Percentiles rank a stretch among this genome's conserved stretches.
phyloP scores from a whole-genome alignment of 2,329 filamentous ascomycete genomes.

The Acarospora socialis region DNA sequence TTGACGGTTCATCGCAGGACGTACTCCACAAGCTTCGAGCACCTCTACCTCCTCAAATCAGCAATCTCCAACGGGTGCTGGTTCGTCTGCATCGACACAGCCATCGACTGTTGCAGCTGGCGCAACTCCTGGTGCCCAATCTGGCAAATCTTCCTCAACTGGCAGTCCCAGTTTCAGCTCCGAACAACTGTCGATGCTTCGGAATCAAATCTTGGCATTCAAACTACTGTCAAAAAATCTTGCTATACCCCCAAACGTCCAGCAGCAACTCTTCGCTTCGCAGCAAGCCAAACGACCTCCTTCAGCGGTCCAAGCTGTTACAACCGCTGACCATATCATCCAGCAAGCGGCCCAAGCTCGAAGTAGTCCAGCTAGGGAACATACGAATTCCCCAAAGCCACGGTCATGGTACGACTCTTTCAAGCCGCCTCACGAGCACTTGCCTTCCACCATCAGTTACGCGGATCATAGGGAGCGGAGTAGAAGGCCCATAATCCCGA shows the following conservation, averaged over 20 bases:
- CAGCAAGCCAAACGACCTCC: conserved; percentile 39
- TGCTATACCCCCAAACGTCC: conserved; percentile 62
- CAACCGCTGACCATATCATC: conserved; percentile 25
- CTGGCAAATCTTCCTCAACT: conserved; percentile 18
- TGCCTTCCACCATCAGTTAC: conserved; percentile 55
- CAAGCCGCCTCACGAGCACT: conserved; percentile 53
- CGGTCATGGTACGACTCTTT: conserved; percentile 64
- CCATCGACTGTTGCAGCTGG: conserved; percentile 12
- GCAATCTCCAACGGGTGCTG: conserved; percentile 13
- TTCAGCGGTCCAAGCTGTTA: conserved; percentile 18
- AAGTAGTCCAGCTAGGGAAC: conserved; percentile 10
- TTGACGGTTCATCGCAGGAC: conserved; percentile 4
- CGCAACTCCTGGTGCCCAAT: conserved; percentile 14
- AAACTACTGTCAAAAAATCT: conserved; percentile 79
- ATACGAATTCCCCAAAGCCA: conserved; percentile 24
- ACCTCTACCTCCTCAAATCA: conserved; percentile 8
- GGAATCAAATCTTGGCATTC: conserved; percentile 82
- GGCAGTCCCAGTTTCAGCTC: conserved; percentile 49
- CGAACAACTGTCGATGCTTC: conserved; percentile 64
- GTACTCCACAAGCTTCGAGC: conserved; percentile 11
- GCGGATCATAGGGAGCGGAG: conserved; percentile 61
- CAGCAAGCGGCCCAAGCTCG: conserved; percentile 24
- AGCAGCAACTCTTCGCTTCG: conserved; percentile 69
- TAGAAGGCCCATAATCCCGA: conserved; percentile 65
- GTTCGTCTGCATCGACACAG: conserved; percentile 17